Evolutionary conservation across 768 basidiomycete genomes (phyloP).

Genomic region (Coprinopsis sp.): DNA sequence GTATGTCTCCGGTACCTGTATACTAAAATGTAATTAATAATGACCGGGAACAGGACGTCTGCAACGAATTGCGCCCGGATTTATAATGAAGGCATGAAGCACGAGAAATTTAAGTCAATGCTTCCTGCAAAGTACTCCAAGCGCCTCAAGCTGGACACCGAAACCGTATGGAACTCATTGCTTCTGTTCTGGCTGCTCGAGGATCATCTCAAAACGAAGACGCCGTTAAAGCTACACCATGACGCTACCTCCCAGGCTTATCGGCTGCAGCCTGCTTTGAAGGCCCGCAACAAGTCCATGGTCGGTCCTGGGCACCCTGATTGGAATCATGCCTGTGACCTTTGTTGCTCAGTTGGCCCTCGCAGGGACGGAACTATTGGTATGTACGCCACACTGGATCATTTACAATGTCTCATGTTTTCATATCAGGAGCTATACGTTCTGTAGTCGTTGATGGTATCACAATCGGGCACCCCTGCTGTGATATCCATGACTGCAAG

Average conservation of each 20-base stretch:
- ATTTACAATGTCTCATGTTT: no score
- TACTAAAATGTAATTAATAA: not conserved
- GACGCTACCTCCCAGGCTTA: slow-evolving; percentile 13
- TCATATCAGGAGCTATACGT: no score
- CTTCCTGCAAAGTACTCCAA: slow-evolving; percentile 10
- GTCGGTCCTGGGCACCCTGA: slow-evolving; percentile 23
- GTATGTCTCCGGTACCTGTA: slow-evolving; percentile 9
- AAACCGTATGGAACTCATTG: slow-evolving; percentile 24
- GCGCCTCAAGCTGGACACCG: not conserved
- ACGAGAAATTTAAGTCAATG: not conserved
- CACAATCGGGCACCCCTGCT: slow-evolving; percentile 25
- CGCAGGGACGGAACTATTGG: no score
- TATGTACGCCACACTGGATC: no score
- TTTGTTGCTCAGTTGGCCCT: slow-evolving; percentile 19
- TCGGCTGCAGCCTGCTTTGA: slow-evolving; percentile 17
- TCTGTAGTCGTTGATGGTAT: slow-evolving; percentile 21
- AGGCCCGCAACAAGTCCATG: slow-evolving; percentile 20
- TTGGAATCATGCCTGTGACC: slow-evolving; percentile 27
- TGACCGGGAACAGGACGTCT: slow-evolving; percentile 14
- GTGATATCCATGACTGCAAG: slow-evolving; percentile 24
- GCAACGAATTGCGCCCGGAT: slow-evolving; percentile 26
- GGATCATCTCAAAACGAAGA: slow-evolving; percentile 14
- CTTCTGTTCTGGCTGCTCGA: slow-evolving; percentile 17
- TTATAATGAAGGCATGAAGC: slow-evolving; percentile 18
- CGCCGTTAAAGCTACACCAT: slow-evolving; percentile 15